Percentiles rank a stretch among this genome's conserved stretches.
Evolutionary conservation across 2,329 filamentous ascomycete genomes (phyloP).

Genomic region (Fusarium liriodendri): DNA sequence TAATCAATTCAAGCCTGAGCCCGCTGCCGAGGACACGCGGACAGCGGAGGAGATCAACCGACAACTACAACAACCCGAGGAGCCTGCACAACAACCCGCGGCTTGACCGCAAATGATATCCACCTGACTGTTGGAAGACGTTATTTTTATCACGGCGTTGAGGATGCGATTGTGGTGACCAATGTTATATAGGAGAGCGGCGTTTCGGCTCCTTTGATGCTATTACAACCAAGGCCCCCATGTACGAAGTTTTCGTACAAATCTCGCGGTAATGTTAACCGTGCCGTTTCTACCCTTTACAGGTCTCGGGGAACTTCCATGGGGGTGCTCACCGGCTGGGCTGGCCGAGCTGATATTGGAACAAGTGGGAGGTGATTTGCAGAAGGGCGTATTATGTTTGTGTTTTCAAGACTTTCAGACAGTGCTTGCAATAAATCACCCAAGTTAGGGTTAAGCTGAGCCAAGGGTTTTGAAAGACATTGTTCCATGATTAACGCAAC

Average conservation of each 20-base stretch:
- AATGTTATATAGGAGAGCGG: constrained; percentile 37
- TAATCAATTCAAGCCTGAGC: constrained; percentile 52
- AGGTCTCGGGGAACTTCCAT: background rate
- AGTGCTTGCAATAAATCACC: constrained; percentile 6
- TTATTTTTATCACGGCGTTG: constrained; percentile 38
- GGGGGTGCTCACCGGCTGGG: constrained; percentile 1
- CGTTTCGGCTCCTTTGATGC: constrained; percentile 35
- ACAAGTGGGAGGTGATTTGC: background rate
- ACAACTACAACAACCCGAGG: constrained; percentile 62
- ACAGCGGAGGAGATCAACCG: constrained; percentile 66
- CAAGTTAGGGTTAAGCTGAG: constrained; percentile 10
- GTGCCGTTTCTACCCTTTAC: constrained; percentile 10
- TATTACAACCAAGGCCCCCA: constrained; percentile 15
- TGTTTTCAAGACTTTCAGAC: background rate
- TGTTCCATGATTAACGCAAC: constrained; percentile 28
- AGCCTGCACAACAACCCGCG: constrained; percentile 32
- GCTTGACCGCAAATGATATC: constrained; percentile 36
- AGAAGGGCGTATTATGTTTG: background rate
- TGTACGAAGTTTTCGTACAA: background rate
- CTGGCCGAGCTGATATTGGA: constrained; percentile 10
- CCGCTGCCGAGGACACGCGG: constrained; percentile 56
- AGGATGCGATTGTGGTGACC: constrained; percentile 24
- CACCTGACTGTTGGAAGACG: constrained; percentile 11
- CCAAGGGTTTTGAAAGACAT: background rate
- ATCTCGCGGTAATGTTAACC: background rate